A percentile compares a stretch with the other conserved stretches of the same genome.
Conservation (phyloP, 176 grass and related monocot species). For the Carex kokanica region DNA sequence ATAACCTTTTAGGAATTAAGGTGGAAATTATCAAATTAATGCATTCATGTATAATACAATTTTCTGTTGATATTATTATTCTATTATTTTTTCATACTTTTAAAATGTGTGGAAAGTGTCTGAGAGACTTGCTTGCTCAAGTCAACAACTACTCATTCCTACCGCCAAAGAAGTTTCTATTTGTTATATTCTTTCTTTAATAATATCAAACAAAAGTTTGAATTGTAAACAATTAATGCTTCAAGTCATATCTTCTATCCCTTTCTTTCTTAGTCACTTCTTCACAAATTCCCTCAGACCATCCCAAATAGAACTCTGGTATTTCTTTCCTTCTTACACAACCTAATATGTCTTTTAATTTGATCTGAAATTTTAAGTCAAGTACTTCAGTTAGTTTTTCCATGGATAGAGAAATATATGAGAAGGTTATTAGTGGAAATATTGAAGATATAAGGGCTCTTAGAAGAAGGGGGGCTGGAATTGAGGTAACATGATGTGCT, state of each 20-base stretch:
- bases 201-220: not conserved
- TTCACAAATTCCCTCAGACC: slow-evolving; percentile 1
- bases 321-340: not conserved
- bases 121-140: slow-evolving; percentile 9
- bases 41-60: not conserved
- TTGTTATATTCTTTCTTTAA: not conserved
- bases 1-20: not conserved
- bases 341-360: not conserved
- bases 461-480: slow-evolving; percentile 48
- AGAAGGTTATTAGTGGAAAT: slow-evolving; percentile 83
- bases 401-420: slow-evolving; percentile 44
- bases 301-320: not conserved
- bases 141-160: slow-evolving; percentile 12
- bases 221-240: not conserved
- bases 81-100: not conserved
- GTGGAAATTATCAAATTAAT: slow-evolving; percentile 5
- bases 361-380: not conserved
- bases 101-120: not conserved
- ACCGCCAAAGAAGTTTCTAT: slow-evolving; percentile 1
- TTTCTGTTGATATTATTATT: not conserved
- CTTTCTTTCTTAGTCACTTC: not conserved
- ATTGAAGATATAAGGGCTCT: slow-evolving; percentile 57
- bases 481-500: slow-evolving; percentile 43
- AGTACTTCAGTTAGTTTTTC: not conserved
- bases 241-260: not conserved